Percentiles rank a stretch among this genome's conserved stretches.
phyloP scores from a whole-genome alignment of 441 rosid genomes.

The Corymbia calophylla region DNA sequence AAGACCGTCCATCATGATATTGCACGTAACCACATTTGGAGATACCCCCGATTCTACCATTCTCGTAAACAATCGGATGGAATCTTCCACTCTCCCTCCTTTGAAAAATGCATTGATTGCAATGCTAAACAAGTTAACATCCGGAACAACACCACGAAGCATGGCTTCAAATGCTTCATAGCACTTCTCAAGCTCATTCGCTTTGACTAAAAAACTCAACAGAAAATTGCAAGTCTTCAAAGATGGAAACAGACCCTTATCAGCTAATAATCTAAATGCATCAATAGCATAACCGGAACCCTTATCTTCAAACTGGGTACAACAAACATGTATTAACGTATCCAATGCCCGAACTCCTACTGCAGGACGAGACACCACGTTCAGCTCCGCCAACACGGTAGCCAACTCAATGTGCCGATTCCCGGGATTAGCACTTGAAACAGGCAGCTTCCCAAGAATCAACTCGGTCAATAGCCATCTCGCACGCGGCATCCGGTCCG shows the following conservation, averaged over 20 bases:
- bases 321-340: constrained; percentile 49
- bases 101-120: constrained; percentile 46
- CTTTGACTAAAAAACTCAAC: constrained; percentile 56
- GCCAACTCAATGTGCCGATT: constrained; percentile 37
- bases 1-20: constrained; percentile 46
- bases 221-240: constrained; percentile 51
- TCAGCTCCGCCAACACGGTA: constrained; percentile 33
- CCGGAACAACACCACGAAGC: constrained; percentile 34
- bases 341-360: constrained; percentile 32
- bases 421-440: constrained; percentile 7
- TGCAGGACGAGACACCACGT: constrained; percentile 17
- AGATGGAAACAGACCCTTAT: constrained; percentile 54
- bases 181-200: constrained; percentile 41
- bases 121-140: constrained; percentile 50
- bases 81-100: constrained; percentile 38
- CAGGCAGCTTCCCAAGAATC: constrained; percentile 46
- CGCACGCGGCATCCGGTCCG: constrained; percentile 39
- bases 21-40: constrained; percentile 51
- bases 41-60: constrained; percentile 41
- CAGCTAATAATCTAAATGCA: constrained; percentile 32
- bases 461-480: constrained; percentile 52
- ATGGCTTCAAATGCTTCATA: constrained; percentile 41
- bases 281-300: constrained; percentile 47
- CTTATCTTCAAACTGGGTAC: constrained; percentile 46
- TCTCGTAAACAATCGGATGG: constrained; percentile 23